A percentile compares a stretch with the other conserved stretches of the same genome.
These are phyloP conservation scores for Exserohilum rostratum DNA, from an alignment of 2,329 filamentous ascomycete genomes.

Conservation along the genomic window DNA sequence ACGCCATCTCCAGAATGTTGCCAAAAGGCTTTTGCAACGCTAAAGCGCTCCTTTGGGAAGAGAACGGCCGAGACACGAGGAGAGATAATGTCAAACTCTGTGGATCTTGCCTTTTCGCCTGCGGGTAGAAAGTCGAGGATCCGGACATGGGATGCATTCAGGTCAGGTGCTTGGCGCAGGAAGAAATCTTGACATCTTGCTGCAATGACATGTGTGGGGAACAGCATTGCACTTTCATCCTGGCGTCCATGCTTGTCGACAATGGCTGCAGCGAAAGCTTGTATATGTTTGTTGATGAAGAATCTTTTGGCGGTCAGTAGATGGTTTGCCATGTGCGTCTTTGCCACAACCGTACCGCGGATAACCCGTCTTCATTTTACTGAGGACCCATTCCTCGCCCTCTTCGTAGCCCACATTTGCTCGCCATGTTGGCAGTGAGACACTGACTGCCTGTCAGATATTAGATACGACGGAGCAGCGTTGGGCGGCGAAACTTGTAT, in stretches of 20 bases:
- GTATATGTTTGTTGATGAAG: conserved; percentile 86
- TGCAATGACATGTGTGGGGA: conserved; percentile 75
- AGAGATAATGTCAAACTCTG: conserved; percentile 52
- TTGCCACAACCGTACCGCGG: conserved; percentile 65
- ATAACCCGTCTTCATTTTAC: conserved; percentile 87
- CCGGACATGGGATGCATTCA: conserved; percentile 57
- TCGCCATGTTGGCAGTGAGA: conserved; percentile 92
- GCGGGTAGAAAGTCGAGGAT: conserved; percentile 70
- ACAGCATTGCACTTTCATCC: conserved; percentile 77
- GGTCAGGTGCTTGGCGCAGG: conserved; percentile 60
- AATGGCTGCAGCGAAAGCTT: conserved; percentile 73
- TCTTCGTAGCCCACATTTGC: conserved; percentile 94
- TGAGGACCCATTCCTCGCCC: conserved; percentile 83
- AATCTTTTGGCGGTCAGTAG: conserved; percentile 63
- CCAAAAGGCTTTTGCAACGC: conserved; percentile 91
- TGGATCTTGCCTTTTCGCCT: conserved; percentile 58
- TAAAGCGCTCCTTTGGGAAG: conserved; percentile 69
- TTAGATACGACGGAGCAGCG: conserved; percentile 20
- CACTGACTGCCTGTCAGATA: conserved; percentile 79
- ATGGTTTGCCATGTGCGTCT: background rate
- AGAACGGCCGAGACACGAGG: conserved; percentile 64
- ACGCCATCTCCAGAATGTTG: conserved; percentile 94
- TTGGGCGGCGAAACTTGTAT: conserved; percentile 12
- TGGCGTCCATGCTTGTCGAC: conserved; percentile 66
- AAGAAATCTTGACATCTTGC: conserved; percentile 77